phyloP scores from a whole-genome alignment of 352 stramenopile species.

The Phytophthora hybrid region DNA sequence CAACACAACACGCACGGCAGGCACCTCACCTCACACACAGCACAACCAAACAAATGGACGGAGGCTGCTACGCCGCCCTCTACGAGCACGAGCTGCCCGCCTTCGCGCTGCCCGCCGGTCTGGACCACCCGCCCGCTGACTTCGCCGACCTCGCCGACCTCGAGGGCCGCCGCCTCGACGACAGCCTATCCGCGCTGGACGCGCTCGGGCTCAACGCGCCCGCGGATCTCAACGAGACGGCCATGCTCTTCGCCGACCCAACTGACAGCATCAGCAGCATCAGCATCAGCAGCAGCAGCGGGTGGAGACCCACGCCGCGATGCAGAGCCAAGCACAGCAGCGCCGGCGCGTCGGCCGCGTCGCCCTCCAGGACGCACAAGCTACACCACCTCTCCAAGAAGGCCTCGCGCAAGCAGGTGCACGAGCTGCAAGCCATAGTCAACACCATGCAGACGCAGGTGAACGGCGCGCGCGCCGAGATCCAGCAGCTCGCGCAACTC shows the following conservation, averaged over 20 bases:
- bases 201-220: slow-evolving; percentile 18
- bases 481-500: slow-evolving; percentile 42
- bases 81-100: slow-evolving; percentile 31
- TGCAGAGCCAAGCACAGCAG: neutral
- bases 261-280: neutral
- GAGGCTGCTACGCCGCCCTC: slow-evolving; percentile 22
- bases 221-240: slow-evolving; percentile 4
- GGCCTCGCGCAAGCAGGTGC: slow-evolving; percentile 41
- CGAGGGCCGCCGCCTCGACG: slow-evolving; percentile 22
- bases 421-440: slow-evolving; percentile 42
- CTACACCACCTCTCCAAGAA: slow-evolving; percentile 32
- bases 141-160: slow-evolving; percentile 15
- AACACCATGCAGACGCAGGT: slow-evolving; percentile 44
- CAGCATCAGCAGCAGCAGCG: slow-evolving; percentile 4
- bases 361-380: slow-evolving; percentile 19
- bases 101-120: slow-evolving; percentile 26
- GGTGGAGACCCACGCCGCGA: slow-evolving; percentile 1
- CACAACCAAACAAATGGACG: slow-evolving; percentile 20
- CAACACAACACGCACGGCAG: slow-evolving; percentile 11
- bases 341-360: neutral
- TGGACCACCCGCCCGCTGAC: slow-evolving; percentile 24
- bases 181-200: slow-evolving; percentile 31
- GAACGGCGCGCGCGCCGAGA: slow-evolving; percentile 32
- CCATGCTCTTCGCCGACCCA: slow-evolving; percentile 23
- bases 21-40: slow-evolving; percentile 12